phyloP scores from a whole-genome alignment of 2,329 filamentous ascomycete species.

The Chalaropsis thielavioides region DNA sequence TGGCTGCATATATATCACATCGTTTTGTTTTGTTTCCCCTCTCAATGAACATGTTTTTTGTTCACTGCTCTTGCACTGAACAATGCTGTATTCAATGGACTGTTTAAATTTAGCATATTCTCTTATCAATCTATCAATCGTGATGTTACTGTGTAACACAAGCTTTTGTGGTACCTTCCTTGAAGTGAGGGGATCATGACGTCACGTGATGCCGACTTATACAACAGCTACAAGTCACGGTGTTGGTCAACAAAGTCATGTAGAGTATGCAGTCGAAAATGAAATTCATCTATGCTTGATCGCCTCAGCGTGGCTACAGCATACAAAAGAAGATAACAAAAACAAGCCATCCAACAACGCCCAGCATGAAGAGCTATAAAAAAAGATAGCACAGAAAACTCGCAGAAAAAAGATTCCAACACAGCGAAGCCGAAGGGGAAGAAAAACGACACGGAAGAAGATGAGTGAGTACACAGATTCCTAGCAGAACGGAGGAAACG shows the following conservation, averaged over 20 bases:
- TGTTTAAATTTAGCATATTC: not conserved
- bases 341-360: not conserved
- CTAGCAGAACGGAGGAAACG: not conserved
- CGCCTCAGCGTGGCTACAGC: not conserved
- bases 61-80: not conserved
- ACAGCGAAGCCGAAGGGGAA: not conserved
- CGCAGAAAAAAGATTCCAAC: not conserved
- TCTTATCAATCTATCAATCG: not conserved
- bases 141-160: not conserved
- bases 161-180: not conserved
- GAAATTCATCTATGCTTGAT: not conserved
- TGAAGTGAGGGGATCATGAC: not conserved
- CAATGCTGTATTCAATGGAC: not conserved
- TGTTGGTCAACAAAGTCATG: not conserved
- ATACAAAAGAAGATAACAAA: not conserved
- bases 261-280: not conserved
- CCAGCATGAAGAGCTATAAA: not conserved
- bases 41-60: slow-evolving; percentile 2
- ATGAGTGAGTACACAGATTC: not conserved
- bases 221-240: not conserved
- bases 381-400: not conserved
- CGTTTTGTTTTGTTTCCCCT: not conserved
- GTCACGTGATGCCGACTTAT: not conserved
- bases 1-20: not conserved
- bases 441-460: not conserved